phyloP scores from a whole-genome alignment of 1,284 basidiomycete species.

The Abortiporus biennis region DNA sequence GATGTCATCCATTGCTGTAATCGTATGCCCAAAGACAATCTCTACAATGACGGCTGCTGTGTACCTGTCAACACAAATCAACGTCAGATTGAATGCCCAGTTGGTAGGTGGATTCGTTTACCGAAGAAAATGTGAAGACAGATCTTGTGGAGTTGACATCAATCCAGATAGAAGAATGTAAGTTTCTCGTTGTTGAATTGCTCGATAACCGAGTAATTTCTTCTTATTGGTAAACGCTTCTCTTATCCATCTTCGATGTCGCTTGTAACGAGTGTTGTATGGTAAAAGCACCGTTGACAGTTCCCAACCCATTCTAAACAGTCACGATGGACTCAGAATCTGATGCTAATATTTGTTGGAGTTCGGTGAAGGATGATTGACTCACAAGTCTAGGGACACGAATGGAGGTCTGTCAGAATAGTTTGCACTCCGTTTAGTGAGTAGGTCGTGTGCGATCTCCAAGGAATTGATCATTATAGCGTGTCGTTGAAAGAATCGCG shows the following conservation, averaged over 20 bases:
- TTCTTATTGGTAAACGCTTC: slow-evolving; percentile 12
- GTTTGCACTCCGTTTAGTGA: slow-evolving; percentile 48
- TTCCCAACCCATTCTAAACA: slow-evolving; percentile 13
- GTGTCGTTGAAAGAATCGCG: slow-evolving; percentile 28
- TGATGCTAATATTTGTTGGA: slow-evolving; percentile 14
- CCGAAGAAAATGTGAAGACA: not conserved
- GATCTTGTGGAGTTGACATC: not conserved
- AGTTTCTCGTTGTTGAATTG: not conserved
- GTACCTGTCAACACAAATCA: slow-evolving; percentile 10
- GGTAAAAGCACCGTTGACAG: slow-evolving; percentile 5
- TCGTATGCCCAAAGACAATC: not conserved
- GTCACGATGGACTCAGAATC: not conserved
- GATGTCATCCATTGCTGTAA: slow-evolving; percentile 9
- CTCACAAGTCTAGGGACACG: slow-evolving; percentile 20
- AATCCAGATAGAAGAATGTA: not conserved
- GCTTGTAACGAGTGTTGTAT: slow-evolving; percentile 17
- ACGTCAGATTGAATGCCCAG: not conserved
- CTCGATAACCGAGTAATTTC: not conserved
- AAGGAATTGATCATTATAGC: slow-evolving; percentile 23
- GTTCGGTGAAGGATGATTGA: slow-evolving; percentile 17
- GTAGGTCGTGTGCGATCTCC: slow-evolving; percentile 46
- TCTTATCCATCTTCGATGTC: slow-evolving; percentile 19
- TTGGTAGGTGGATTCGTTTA: not conserved
- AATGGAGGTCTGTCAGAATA: slow-evolving; percentile 37
- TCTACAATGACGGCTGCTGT: slow-evolving; percentile 1